phyloP scores from a whole-genome alignment of 305 asterid genomes.

The Rubia balearica region DNA sequence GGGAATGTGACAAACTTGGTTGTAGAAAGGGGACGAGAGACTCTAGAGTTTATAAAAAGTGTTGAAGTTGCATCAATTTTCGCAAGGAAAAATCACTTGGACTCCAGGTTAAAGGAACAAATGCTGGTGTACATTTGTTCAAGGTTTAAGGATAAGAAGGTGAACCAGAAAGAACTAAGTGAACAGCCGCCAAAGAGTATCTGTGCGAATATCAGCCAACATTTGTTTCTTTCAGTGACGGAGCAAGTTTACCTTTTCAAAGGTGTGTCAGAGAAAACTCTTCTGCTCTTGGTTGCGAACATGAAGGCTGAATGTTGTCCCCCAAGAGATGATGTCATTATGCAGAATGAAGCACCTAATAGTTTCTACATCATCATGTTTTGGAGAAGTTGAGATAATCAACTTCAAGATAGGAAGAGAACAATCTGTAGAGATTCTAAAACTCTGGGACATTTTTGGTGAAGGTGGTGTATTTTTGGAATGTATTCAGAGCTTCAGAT shows the following conservation, averaged over 20 bases:
- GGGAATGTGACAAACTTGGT: conserved; percentile 89
- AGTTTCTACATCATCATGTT: conserved; percentile 78
- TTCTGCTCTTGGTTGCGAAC: conserved; percentile 55
- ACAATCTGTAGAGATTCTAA: conserved; percentile 33
- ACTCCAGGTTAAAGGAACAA: conserved; percentile 65
- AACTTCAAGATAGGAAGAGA: conserved; percentile 55
- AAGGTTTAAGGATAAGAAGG: conserved; percentile 71
- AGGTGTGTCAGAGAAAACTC: conserved; percentile 57
- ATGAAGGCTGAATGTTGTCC: conserved; percentile 78
- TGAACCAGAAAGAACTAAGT: conserved; percentile 71
- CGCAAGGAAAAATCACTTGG: conserved; percentile 60
- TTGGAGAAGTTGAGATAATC: conserved; percentile 78
- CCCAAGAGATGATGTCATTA: conserved; percentile 80
- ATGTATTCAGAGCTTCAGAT: conserved; percentile 58
- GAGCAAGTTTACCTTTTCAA: conserved; percentile 68
- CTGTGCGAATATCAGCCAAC: conserved; percentile 59
- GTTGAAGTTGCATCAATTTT: conserved; percentile 77
- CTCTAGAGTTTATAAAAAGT: conserved; percentile 86
- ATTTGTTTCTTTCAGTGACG: conserved; percentile 62
- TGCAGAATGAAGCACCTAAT: conserved; percentile 66
- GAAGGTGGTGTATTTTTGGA: conserved; percentile 71
- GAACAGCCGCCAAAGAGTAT: conserved; percentile 74
- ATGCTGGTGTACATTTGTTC: conserved; percentile 77
- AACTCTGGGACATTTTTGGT: conserved; percentile 61
- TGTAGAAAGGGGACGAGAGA: conserved; percentile 80